Percentiles rank a stretch among this genome's conserved stretches.
Evolutionary conservation across 108 stramenopile genomes (phyloP).

Genomic region (Cafeteria roenbergensis): DNA sequence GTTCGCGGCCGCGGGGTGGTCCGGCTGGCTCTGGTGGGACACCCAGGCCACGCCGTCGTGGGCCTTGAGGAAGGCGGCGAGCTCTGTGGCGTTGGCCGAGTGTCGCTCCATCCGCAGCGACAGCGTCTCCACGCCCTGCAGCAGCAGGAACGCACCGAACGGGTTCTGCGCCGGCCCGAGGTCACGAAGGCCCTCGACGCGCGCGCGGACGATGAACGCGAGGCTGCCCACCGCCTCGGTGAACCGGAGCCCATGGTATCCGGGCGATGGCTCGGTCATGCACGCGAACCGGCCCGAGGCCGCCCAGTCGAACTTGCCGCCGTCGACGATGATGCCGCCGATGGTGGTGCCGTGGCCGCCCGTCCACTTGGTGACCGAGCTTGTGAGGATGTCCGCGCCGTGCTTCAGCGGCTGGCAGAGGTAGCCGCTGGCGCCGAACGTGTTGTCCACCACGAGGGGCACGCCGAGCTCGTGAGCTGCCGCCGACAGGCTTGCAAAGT

Average conservation of each 20-base stretch:
- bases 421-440: conserved; percentile 61
- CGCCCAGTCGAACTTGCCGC: conserved; percentile 60
- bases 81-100: conserved; percentile 60
- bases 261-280: conserved; percentile 49
- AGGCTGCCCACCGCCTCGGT: conserved; percentile 26
- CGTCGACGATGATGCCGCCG: conserved; percentile 58
- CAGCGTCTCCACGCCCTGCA: conserved; percentile 76
- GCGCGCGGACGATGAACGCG: conserved; percentile 55
- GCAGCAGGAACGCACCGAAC: conserved; percentile 60
- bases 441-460: conserved; percentile 69
- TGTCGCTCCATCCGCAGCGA: conserved; percentile 65
- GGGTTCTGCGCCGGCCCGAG: conserved; percentile 66
- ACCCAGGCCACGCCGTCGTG: conserved; percentile 64
- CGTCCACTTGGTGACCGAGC: conserved; percentile 71
- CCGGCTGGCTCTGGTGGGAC: conserved; percentile 55
- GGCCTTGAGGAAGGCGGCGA: conserved; percentile 52
- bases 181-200: conserved; percentile 59
- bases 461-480: conserved; percentile 42
- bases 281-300: conserved; percentile 61
- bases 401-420: conserved; percentile 62
- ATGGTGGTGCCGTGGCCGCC: conserved; percentile 64
- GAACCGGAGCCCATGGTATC: conserved; percentile 22
- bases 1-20: conserved; percentile 43
- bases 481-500: conserved; percentile 14
- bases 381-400: conserved; percentile 64